phyloP scores from a whole-genome alignment of 352 stramenopile species.

The Pythium insidiosum region DNA sequence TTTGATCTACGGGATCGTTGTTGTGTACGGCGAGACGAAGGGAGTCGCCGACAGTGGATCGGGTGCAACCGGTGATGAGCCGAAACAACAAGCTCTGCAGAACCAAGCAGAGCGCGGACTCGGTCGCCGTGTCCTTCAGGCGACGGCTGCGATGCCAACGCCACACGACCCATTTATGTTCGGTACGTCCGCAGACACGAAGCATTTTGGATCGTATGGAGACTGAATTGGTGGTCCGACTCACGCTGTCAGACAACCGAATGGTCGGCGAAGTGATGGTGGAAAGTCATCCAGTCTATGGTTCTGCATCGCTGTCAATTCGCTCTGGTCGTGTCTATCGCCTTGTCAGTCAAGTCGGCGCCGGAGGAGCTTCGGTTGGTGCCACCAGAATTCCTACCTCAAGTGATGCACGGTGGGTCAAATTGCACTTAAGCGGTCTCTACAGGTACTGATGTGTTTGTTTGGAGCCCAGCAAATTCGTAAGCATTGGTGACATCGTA shows the following conservation, averaged over 20 bases:
- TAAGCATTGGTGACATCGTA: slow-evolving; percentile 41
- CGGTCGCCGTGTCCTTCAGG: slow-evolving; percentile 20
- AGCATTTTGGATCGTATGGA: neutral
- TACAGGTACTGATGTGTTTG: neutral
- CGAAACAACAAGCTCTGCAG: slow-evolving; percentile 7
- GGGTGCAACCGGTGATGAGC: slow-evolving; percentile 2
- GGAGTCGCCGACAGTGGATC: no score
- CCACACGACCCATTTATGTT: slow-evolving; percentile 46
- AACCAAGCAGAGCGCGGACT: slow-evolving; percentile 7
- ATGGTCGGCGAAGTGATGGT: slow-evolving; percentile 46
- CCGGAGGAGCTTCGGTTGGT: slow-evolving; percentile 22
- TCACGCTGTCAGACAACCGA: slow-evolving; percentile 53
- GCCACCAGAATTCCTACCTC: slow-evolving; percentile 29
- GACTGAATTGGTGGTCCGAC: no score
- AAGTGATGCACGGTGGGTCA: slow-evolving; percentile 32
- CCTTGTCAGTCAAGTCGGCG: slow-evolving; percentile 24
- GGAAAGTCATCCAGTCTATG: slow-evolving; percentile 45
- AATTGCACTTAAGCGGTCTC: neutral
- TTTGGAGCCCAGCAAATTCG: slow-evolving; percentile 19
- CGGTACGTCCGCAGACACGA: slow-evolving; percentile 14
- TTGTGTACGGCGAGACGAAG: no score
- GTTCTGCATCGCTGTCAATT: slow-evolving; percentile 43
- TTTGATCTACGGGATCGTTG: no score
- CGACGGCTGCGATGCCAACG: slow-evolving; percentile 22
- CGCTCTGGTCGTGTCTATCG: slow-evolving; percentile 38